A percentile compares a stretch with the other conserved stretches of the same genome.
Evolutionary conservation across 2,329 filamentous ascomycete species (phyloP).

Genomic region (Xylaria sp.): DNA sequence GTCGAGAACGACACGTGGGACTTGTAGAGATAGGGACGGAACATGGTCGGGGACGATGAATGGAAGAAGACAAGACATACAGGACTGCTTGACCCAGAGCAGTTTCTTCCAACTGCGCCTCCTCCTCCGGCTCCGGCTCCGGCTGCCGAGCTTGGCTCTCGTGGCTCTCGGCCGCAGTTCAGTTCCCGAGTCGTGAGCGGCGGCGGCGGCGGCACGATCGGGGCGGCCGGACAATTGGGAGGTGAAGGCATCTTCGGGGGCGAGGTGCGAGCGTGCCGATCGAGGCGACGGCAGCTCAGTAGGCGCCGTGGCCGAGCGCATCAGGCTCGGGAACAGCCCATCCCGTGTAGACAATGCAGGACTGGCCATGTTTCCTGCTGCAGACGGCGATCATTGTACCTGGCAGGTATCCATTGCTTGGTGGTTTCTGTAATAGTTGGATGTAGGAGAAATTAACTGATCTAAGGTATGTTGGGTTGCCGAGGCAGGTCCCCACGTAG

Average conservation of each 20-base stretch:
- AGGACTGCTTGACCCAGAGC: constrained; percentile 97
- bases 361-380: constrained; percentile 19
- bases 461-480: too few relatives aligned
- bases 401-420: not conserved
- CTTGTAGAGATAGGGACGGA: too few relatives aligned
- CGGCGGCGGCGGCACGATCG: constrained; percentile 44
- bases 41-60: not conserved
- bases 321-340: constrained; percentile 42
- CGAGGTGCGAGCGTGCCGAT: constrained; percentile 74
- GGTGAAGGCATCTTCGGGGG: constrained; percentile 85
- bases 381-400: not conserved
- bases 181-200: constrained; percentile 46
- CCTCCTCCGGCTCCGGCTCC: constrained; percentile 73
- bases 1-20: not conserved
- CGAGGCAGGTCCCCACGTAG: too few relatives aligned
- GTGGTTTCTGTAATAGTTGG: not conserved
- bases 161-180: constrained; percentile 52
- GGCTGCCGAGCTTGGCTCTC: constrained; percentile 63
- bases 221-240: constrained; percentile 69
- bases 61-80: constrained; percentile 59
- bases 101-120: constrained; percentile 92
- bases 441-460: not conserved
- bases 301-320: constrained; percentile 56
- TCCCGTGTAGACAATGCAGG: constrained; percentile 16
- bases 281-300: constrained; percentile 51